Percentiles rank a stretch among this genome's conserved stretches.
Evolutionary conservation across 2,329 filamentous ascomycete species (phyloP).

Genomic region (Lasiodiplodia theobromae): DNA sequence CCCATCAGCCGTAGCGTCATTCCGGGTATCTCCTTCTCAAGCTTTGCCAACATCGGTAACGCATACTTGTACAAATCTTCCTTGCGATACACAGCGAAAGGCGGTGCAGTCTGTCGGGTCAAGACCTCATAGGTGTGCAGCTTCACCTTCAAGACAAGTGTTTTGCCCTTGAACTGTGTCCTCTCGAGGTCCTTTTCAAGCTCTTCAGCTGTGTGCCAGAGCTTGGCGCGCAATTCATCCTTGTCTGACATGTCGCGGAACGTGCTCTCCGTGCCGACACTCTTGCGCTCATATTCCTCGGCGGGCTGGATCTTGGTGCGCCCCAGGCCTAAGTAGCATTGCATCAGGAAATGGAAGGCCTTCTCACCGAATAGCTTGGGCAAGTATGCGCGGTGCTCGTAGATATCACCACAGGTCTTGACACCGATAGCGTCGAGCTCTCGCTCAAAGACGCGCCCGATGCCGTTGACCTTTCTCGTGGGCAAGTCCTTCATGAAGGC

Average conservation of each 20-base stretch:
- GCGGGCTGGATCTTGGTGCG: constrained; percentile 84
- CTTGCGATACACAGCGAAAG: constrained; percentile 73
- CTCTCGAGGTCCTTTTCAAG: constrained; percentile 83
- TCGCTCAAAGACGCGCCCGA: constrained; percentile 92
- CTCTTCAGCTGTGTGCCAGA: constrained; percentile 82
- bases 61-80: constrained; percentile 85
- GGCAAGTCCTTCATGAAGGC: constrained; percentile 84
- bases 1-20: constrained; percentile 88
- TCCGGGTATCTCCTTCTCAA: constrained; percentile 81
- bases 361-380: constrained; percentile 88
- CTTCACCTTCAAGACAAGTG: constrained; percentile 90
- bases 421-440: constrained; percentile 88
- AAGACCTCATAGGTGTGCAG: constrained; percentile 92
- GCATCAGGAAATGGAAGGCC: constrained; percentile 83
- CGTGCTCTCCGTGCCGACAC: constrained; percentile 90
- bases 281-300: constrained; percentile 90
- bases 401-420: constrained; percentile 88
- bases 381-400: constrained; percentile 74
- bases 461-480: constrained; percentile 89
- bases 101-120: constrained; percentile 79
- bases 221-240: constrained; percentile 73
- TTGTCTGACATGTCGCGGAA: constrained; percentile 81
- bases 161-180: constrained; percentile 87
- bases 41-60: constrained; percentile 80
- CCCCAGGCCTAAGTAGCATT: constrained; percentile 85